These are phyloP conservation scores for Trametes cinnabarina DNA, from an alignment of 768 basidiomycete genomes.

Conservation along the genomic window DNA sequence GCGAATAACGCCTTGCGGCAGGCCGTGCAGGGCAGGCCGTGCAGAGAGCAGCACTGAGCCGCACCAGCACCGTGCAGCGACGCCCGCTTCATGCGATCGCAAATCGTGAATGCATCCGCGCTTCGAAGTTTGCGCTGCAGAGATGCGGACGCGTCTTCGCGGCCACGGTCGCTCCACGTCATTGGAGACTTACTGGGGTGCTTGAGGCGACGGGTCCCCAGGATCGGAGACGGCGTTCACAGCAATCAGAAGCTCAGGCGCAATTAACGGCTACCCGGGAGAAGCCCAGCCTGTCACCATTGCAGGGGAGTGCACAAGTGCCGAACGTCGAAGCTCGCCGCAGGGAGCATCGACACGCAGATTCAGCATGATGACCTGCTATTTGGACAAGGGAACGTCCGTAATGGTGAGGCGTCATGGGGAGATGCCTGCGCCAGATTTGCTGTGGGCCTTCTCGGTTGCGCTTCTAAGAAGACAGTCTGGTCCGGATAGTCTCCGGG, in stretches of 20 bases:
- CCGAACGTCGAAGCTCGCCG: not conserved
- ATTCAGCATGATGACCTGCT: not conserved
- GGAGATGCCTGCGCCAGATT: not conserved
- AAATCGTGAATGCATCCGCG: not conserved
- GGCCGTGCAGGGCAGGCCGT: not conserved
- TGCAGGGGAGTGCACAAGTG: not conserved
- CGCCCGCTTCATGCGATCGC: not conserved
- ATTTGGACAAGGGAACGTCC: not conserved
- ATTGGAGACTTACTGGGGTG: not conserved
- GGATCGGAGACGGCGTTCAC: not conserved
- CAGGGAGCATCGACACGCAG: no score
- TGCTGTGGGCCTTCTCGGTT: not conserved
- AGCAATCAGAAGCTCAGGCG: not conserved
- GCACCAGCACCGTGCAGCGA: not conserved
- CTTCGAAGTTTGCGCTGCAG: not conserved
- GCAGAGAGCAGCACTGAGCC: conserved; percentile 1
- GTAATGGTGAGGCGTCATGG: not conserved
- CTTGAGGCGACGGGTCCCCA: not conserved
- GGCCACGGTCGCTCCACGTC: not conserved
- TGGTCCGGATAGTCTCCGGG: not conserved
- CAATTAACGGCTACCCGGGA: not conserved
- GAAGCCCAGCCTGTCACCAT: not conserved
- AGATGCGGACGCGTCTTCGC: not conserved
- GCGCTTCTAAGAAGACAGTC: not conserved
- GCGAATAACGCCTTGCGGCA: not conserved